phyloP scores from a whole-genome alignment of 2,329 filamentous ascomycete genomes.

The Nakataea oryzae region DNA sequence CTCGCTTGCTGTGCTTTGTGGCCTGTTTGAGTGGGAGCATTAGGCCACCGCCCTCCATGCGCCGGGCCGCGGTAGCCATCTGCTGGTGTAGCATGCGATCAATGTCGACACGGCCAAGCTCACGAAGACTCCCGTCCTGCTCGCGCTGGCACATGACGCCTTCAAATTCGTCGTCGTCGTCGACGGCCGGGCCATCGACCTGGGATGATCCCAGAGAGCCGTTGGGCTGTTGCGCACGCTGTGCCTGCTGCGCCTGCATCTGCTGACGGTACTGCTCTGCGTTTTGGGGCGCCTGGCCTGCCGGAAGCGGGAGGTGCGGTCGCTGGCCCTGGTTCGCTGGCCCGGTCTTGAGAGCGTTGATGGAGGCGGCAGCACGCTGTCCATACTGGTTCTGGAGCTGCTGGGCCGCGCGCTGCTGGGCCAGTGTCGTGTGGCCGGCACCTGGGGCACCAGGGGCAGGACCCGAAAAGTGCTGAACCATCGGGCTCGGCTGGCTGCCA shows the following conservation, averaged over 20 bases:
- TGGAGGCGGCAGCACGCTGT: conserved; percentile 52
- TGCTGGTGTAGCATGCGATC: conserved; percentile 60
- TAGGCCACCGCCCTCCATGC: conserved; percentile 64
- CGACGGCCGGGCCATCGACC: conserved; percentile 64
- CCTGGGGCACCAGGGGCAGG: conserved; percentile 7
- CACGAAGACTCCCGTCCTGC: conserved; percentile 39
- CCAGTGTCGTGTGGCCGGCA: conserved; percentile 17
- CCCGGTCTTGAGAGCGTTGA: conserved; percentile 48
- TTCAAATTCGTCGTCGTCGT: conserved; percentile 41
- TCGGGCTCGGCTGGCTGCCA: conserved; percentile 30
- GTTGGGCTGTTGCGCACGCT: conserved; percentile 27
- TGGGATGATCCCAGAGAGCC: conserved; percentile 42
- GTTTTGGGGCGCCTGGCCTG: conserved; percentile 3
- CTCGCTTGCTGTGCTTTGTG: conserved; percentile 19
- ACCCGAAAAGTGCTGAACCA: conserved; percentile 17
- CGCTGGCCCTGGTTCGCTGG: conserved; percentile 12
- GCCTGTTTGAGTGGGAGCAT: conserved; percentile 62
- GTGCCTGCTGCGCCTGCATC: conserved; percentile 16
- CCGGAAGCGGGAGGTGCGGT: conserved; percentile 6
- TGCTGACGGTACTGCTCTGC: conserved; percentile 18
- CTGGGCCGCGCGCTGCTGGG: conserved; percentile 38
- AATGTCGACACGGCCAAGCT: conserved; percentile 51
- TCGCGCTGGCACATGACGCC: conserved; percentile 49
- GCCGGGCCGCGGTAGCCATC: conserved; percentile 53
- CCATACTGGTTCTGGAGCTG: conserved; percentile 52